Base-by-base conservation (phyloP, 768 basidiomycete species). In the Lentinula aciculospora region DNA sequence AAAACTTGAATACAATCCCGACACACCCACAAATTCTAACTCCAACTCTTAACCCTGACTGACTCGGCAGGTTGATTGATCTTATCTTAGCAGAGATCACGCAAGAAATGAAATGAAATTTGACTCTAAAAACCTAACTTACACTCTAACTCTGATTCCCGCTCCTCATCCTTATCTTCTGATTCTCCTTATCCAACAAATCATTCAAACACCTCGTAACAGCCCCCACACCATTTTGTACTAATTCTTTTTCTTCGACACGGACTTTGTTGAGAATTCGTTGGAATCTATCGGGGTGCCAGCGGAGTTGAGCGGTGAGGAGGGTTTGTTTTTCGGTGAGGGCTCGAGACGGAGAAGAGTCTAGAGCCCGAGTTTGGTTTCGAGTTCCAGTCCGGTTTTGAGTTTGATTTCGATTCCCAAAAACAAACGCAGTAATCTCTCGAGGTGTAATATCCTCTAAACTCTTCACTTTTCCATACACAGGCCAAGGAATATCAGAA, bases 261-360 rank as follows among this genome's bases (percentile, higher is more conserved):
- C 63, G 66, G 2, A 90, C 81, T 63, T 81, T 75, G 13, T 64
- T 67, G 54, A 87, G 67, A 42, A 87, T 60, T 37, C 86, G 72
- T 57, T 79, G 71, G 72, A 91, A 91, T 45, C 88, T 74, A 69
- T 92, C 90, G 3, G 90, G 91, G 66, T 93, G 90, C 89, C 89
- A 92, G 42, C 87, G 76, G 21, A 88, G 78, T 68, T 88, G 78
- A 0, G 86, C 88, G 27, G 69, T 74, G 46, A 83, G 80, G 59
- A 90, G 79, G 58, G 87, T 77, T 56, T 90, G n/a, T 87, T 67
- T 83, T 88, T 60, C 75, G 77, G 36, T n/a, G n/a, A n/a, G n/a
- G n/a, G n/a, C n/a, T n/a, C n/a, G n/a, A n/a, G n/a, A n/a, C n/a
- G n/a, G n/a, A n/a, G n/a, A n/a, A n/a, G n/a, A n/a, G n/a, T n/a